Conservation (phyloP, 2,329 filamentous ascomycete species). For the Aspergillus tamarii region DNA sequence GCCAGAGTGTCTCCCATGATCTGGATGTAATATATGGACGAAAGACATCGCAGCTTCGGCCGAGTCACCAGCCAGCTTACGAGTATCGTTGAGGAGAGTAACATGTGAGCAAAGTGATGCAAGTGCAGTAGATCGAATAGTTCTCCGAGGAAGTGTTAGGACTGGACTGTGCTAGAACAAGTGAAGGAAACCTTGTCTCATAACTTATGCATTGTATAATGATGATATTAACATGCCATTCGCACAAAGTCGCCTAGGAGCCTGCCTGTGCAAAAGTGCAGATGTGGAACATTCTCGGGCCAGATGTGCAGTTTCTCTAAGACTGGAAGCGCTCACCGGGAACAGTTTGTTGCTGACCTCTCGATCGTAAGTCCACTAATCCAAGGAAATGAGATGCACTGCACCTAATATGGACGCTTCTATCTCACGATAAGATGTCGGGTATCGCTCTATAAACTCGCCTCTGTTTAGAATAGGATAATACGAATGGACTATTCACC, state of each 20-base stretch:
- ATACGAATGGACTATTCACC: background rate
- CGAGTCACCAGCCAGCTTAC: background rate
- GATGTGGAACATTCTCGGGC: background rate
- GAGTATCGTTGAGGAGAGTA: background rate
- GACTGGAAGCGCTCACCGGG: background rate
- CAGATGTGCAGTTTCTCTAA: background rate
- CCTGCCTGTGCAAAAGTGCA: background rate
- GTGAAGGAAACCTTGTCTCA: background rate
- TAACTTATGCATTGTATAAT: too few species aligned
- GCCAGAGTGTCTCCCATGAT: background rate
- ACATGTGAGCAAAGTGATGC: background rate
- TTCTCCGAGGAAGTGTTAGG: background rate
- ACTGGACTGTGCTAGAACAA: background rate
- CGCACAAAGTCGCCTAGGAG: background rate
- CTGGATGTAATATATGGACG: background rate
- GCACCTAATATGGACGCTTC: background rate
- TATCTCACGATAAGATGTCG: background rate
- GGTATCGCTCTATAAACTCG: background rate
- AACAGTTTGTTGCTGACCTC: background rate
- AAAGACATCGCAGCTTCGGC: background rate
- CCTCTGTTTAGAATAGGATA: conserved; percentile 3
- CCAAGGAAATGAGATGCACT: conserved; percentile 1
- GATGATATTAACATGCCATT: background rate
- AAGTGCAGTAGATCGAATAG: background rate
- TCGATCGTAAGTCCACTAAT: background rate